These are phyloP conservation scores for Botryotinia globosa DNA, from an alignment of 2,329 filamentous ascomycete genomes.

Conservation along the genomic window DNA sequence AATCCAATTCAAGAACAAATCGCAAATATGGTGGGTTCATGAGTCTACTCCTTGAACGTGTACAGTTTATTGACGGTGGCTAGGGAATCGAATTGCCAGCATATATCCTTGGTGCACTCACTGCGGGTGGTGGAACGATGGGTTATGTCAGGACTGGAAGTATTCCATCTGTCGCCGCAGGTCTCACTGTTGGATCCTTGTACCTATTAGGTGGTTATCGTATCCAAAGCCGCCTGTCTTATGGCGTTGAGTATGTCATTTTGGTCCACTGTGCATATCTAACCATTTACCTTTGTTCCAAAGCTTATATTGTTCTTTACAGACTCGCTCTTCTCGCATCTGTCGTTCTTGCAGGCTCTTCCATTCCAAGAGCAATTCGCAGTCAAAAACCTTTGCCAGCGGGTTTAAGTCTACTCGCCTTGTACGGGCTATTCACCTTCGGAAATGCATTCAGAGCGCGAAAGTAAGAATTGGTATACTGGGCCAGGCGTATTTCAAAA, in stretches of 20 bases:
- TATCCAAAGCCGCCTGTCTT: slow-evolving; percentile 69
- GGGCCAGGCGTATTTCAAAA: slow-evolving; percentile 22
- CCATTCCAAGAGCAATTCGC: slow-evolving; percentile 82
- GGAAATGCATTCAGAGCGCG: slow-evolving; percentile 58
- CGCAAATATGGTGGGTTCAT: slow-evolving; percentile 32
- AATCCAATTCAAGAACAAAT: slow-evolving; percentile 8
- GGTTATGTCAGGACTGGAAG: slow-evolving; percentile 85
- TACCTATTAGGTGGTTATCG: slow-evolving; percentile 78
- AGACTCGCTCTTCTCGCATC: slow-evolving; percentile 79
- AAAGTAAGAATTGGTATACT: slow-evolving; percentile 37
- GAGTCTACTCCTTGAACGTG: background rate
- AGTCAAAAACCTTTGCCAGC: slow-evolving; percentile 80
- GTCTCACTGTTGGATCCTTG: slow-evolving; percentile 73
- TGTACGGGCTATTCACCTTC: slow-evolving; percentile 76
- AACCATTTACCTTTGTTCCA: background rate
- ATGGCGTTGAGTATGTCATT: slow-evolving; percentile 65
- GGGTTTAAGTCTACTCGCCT: slow-evolving; percentile 72
- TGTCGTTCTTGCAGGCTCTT: slow-evolving; percentile 76
- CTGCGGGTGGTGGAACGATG: slow-evolving; percentile 80
- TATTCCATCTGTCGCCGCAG: slow-evolving; percentile 80
- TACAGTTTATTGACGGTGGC: slow-evolving; percentile 14
- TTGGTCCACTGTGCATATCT: background rate
- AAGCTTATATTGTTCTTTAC: slow-evolving; percentile 1
- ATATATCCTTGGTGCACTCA: slow-evolving; percentile 75
- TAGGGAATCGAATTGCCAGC: slow-evolving; percentile 59